phyloP scores from a whole-genome alignment of 2,329 filamentous ascomycete genomes.

The Amphichorda felina region DNA sequence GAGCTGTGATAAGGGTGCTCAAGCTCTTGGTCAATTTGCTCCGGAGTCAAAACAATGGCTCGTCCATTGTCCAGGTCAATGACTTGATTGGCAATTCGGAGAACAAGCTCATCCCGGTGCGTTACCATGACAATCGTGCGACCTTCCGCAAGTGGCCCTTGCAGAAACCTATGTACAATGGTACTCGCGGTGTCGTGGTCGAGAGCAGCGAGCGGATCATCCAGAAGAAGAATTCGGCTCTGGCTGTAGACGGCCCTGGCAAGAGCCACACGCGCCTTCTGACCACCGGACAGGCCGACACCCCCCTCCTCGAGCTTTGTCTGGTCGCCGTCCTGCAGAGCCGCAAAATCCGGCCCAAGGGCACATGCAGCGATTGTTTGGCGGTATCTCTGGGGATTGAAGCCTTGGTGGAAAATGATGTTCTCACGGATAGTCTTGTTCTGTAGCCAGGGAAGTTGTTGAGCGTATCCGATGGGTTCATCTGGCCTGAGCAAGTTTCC shows the following conservation, averaged over 20 bases:
- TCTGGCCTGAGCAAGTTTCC: slow-evolving; percentile 33
- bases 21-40: slow-evolving; percentile 28
- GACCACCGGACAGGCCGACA: slow-evolving; percentile 50
- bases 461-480: slow-evolving; percentile 40
- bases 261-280: slow-evolving; percentile 51
- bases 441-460: slow-evolving; percentile 54
- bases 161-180: slow-evolving; percentile 50
- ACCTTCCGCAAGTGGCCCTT: slow-evolving; percentile 44
- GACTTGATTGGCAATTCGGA: slow-evolving; percentile 60
- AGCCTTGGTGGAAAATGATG: slow-evolving; percentile 48
- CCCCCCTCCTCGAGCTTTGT: slow-evolving; percentile 51
- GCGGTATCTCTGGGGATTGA: slow-evolving; percentile 42
- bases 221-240: slow-evolving; percentile 44
- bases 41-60: slow-evolving; percentile 34
- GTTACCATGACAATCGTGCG: slow-evolving; percentile 72
- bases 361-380: slow-evolving; percentile 50
- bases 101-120: slow-evolving; percentile 66
- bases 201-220: slow-evolving; percentile 51
- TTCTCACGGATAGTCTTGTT: slow-evolving; percentile 55
- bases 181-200: slow-evolving; percentile 50
- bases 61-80: slow-evolving; percentile 55
- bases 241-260: slow-evolving; percentile 50
- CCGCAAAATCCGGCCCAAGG: slow-evolving; percentile 40
- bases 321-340: slow-evolving; percentile 44
- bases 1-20: slow-evolving; percentile 20